Percentiles rank a stretch among this genome's conserved stretches.
phyloP scores from a whole-genome alignment of 2,329 filamentous ascomycete genomes.

The Taxawa tesnikishii region DNA sequence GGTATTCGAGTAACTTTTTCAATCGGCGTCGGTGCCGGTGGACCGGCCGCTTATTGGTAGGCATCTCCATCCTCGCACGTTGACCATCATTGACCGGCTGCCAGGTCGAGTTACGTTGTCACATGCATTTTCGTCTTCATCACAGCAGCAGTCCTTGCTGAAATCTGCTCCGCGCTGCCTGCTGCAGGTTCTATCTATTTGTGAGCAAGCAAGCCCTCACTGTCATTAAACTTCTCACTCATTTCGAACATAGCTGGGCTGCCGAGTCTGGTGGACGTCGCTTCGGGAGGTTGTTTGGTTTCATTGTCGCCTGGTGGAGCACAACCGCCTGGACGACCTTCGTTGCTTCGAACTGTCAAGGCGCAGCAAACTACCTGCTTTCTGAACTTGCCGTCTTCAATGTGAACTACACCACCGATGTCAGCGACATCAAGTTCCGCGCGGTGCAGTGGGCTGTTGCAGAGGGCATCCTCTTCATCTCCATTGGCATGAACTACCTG shows the following conservation, averaged over 20 bases:
- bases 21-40: slow-evolving; percentile 50
- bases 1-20: slow-evolving; percentile 48
- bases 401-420: slow-evolving; percentile 41
- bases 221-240: neutral
- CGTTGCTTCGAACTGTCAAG: slow-evolving; percentile 21
- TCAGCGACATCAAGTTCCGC: slow-evolving; percentile 42
- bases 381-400: slow-evolving; percentile 46
- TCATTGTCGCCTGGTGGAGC: slow-evolving; percentile 53
- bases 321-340: slow-evolving; percentile 49
- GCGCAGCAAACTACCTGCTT: slow-evolving; percentile 25
- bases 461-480: slow-evolving; percentile 26
- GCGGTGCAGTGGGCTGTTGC: slow-evolving; percentile 50
- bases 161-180: slow-evolving; percentile 47
- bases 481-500: slow-evolving; percentile 26
- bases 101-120: slow-evolving; percentile 46
- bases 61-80: slow-evolving; percentile 1
- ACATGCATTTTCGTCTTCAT: slow-evolving; percentile 50
- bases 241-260: slow-evolving; percentile 36
- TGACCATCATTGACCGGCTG: slow-evolving; percentile 1
- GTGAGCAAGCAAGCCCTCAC: slow-evolving; percentile 4
- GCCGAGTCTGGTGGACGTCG: slow-evolving; percentile 44
- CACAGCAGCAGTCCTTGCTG: slow-evolving; percentile 47
- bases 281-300: slow-evolving; percentile 44
- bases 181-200: slow-evolving; percentile 49
- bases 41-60: slow-evolving; percentile 48